phyloP scores from a whole-genome alignment of 2,329 filamentous ascomycete species.

The Diplocarpon mali region DNA sequence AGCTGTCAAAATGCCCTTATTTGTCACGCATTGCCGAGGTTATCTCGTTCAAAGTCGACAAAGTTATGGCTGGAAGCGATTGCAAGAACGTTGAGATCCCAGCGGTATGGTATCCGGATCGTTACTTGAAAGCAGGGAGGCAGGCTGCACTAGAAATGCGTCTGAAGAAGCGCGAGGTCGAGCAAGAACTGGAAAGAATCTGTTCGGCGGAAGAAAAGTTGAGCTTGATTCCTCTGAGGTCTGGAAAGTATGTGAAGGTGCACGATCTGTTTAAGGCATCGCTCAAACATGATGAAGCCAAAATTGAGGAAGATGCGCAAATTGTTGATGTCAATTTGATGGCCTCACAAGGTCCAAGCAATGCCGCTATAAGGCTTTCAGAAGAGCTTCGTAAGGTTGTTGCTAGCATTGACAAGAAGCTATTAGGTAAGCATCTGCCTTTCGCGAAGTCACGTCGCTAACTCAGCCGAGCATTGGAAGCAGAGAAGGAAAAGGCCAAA shows the following conservation, averaged over 20 bases:
- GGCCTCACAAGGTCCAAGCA: conserved; percentile 2
- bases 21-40: conserved; percentile 35
- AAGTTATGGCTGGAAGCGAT: conserved; percentile 32
- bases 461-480: conserved; percentile 21
- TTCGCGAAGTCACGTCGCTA: conserved; percentile 5
- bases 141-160: conserved; percentile 36
- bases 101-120: conserved; percentile 40
- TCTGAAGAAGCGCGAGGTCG: conserved; percentile 18
- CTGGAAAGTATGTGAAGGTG: conserved; percentile 22
- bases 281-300: conserved; percentile 24
- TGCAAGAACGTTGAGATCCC: conserved; percentile 39
- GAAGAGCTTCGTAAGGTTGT: conserved; percentile 21
- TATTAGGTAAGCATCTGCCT: conserved; percentile 17
- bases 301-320: conserved; percentile 9
- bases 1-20: conserved; percentile 20
- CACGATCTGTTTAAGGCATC: conserved; percentile 23
- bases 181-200: conserved; percentile 23
- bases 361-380: conserved; percentile 17
- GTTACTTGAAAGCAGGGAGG: conserved; percentile 37
- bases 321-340: conserved; percentile 9
- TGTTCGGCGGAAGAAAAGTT: conserved; percentile 20
- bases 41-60: conserved; percentile 35
- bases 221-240: conserved; percentile 15
- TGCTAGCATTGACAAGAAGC: conserved; percentile 26
- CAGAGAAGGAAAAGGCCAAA: conserved; percentile 24